Conservation (phyloP, 2,329 filamentous ascomycete genomes). For the Aspergillus sojae region DNA sequence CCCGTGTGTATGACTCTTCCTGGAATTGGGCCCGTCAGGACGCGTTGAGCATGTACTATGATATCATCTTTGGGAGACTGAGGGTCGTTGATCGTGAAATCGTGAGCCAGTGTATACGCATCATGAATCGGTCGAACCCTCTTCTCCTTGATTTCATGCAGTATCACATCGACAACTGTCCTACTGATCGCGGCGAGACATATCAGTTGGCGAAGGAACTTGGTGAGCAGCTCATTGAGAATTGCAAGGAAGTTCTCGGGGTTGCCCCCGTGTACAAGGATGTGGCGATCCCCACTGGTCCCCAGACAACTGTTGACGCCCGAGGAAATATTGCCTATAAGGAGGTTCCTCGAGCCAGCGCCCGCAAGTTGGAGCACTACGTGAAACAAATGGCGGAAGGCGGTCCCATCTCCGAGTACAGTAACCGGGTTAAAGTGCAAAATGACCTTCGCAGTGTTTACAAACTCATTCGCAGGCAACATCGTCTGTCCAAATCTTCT, state of each 20-base stretch:
- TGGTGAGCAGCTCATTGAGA: constrained; percentile 90
- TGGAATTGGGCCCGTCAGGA: constrained; percentile 99
- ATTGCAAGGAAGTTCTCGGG: constrained; percentile 89
- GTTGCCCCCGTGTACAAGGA: constrained; percentile 92
- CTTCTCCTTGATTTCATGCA: constrained; percentile 98
- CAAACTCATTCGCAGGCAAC: constrained; percentile 97
- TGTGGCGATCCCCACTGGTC: constrained; percentile 86
- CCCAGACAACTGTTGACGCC: constrained; percentile 87
- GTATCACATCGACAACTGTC: constrained; percentile 99
- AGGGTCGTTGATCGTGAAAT: constrained; percentile 95
- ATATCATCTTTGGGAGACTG: constrained; percentile 95
- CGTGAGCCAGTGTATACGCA: constrained; percentile 95
- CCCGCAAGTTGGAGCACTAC: constrained; percentile 96
- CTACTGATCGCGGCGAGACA: constrained; percentile 92
- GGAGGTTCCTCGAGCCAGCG: constrained; percentile 82
- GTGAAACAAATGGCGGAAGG: constrained; percentile 98
- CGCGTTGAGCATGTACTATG: constrained; percentile 97
- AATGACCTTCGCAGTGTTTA: constrained; percentile 93
- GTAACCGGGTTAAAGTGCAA: constrained; percentile 96
- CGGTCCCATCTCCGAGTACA: constrained; percentile 97
- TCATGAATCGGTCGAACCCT: constrained; percentile 99
- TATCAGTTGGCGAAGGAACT: constrained; percentile 97
- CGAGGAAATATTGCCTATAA: constrained; percentile 91
- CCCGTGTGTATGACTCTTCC: constrained; percentile 93
- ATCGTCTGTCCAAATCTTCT: constrained; percentile 94